phyloP scores from a whole-genome alignment of 1,284 basidiomycete species.

The Boletus semigastroideus region DNA sequence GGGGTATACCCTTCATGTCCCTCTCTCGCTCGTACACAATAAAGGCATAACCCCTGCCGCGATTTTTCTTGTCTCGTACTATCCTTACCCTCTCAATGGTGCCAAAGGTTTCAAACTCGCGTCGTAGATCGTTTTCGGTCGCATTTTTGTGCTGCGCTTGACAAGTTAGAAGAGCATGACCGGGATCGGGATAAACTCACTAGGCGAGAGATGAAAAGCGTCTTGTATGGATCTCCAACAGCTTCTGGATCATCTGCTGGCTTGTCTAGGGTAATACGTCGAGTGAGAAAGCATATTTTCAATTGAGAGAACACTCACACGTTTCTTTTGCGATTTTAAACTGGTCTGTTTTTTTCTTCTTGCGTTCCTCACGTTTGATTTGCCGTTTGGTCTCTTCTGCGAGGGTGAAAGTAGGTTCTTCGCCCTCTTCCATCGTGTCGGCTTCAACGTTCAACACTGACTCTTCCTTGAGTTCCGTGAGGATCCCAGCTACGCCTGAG shows the following conservation, averaged over 20 bases:
- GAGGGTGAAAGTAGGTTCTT: conserved; percentile 73
- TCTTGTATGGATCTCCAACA: conserved; percentile 98
- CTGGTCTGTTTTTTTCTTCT: conserved; percentile 76
- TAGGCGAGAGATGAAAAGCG: conserved; percentile 92
- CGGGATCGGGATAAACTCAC: conserved; percentile 42
- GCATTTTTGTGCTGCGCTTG: conserved; percentile 74
- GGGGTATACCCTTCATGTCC: conserved; percentile 92
- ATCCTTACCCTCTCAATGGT: conserved; percentile 91
- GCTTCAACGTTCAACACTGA: conserved; percentile 58
- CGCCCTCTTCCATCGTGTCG: conserved; percentile 74
- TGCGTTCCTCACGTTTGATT: conserved; percentile 76
- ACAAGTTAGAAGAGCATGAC: conserved; percentile 23
- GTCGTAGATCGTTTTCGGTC: conserved; percentile 87
- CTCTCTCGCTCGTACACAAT: conserved; percentile 97
- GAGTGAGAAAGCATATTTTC: conserved; percentile 9
- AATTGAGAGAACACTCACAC: conserved; percentile 52
- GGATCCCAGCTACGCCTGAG: conserved; percentile 68
- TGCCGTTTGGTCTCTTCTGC: conserved; percentile 79
- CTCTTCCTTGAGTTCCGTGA: conserved; percentile 74
- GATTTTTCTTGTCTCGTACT: conserved; percentile 86
- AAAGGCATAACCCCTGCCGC: conserved; percentile 93
- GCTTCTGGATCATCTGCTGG: conserved; percentile 91
- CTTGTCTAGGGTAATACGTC: conserved; percentile 59
- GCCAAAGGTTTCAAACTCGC: conserved; percentile 95
- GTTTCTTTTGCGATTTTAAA: conserved; percentile 81